Conservation (phyloP, 1,284 basidiomycete genomes). For the Moesziomyces globuligerus region DNA sequence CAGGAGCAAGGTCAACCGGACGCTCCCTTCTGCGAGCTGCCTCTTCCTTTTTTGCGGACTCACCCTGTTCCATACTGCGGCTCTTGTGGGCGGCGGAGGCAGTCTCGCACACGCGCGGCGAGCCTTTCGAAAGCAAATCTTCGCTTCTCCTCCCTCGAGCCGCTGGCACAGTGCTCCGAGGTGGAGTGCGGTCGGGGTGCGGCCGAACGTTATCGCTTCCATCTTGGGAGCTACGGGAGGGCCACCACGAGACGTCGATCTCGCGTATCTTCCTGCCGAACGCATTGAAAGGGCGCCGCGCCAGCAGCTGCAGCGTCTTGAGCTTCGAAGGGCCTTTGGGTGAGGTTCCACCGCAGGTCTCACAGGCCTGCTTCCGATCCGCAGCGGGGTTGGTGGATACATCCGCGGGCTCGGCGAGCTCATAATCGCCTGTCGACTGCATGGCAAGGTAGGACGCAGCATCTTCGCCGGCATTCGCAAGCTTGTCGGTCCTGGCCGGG, state of each 20-base stretch:
- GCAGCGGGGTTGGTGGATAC: no score
- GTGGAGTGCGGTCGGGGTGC: neutral
- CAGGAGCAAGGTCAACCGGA: no score
- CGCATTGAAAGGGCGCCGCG: slow-evolving; percentile 25
- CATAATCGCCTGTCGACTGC: no score
- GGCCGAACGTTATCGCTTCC: no score
- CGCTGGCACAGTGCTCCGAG: neutral
- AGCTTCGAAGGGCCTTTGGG: slow-evolving; percentile 14
- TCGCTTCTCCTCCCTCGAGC: slow-evolving; percentile 22
- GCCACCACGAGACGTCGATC: slow-evolving; percentile 31
- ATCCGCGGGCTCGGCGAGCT: no score
- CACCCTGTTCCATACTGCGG: slow-evolving; percentile 25
- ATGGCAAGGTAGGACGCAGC: no score
- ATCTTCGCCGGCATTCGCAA: no score
- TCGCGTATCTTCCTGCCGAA: slow-evolving; percentile 33
- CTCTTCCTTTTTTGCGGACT: no score
- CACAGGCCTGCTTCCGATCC: neutral
- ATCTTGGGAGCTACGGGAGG: slow-evolving; percentile 13
- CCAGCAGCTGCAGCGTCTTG: slow-evolving; percentile 32
- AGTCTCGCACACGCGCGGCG: slow-evolving; percentile 13
- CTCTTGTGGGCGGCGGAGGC: slow-evolving; percentile 15
- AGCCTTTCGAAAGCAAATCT: slow-evolving; percentile 26
- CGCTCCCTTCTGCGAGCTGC: no score
- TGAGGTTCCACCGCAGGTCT: neutral
- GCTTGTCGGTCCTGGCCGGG: no score